A percentile compares a stretch with the other conserved stretches of the same genome.
phyloP scores from a whole-genome alignment of 2,329 filamentous ascomycete species.

The Coleophoma eucalyptorum region DNA sequence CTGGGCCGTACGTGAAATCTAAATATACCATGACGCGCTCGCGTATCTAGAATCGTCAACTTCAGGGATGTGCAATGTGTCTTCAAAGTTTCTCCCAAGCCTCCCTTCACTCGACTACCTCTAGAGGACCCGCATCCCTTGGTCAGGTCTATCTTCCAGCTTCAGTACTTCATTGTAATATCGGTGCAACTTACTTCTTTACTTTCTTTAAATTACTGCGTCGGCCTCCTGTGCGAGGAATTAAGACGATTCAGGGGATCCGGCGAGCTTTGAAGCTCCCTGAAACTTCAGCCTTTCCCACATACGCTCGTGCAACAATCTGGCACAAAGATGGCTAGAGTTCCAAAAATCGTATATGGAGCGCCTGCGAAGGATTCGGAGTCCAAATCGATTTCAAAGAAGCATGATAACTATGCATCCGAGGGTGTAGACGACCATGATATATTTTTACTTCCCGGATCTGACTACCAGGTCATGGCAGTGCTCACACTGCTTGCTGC shows the following conservation, averaged over 20 bases:
- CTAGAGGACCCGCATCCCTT: not conserved
- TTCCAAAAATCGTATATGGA: conserved; percentile 12
- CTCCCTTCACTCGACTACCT: not conserved
- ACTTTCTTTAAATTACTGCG: conserved; percentile 19
- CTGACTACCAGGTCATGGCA: conserved; percentile 77
- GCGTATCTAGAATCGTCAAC: too few relatives aligned
- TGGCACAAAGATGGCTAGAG: conserved; percentile 20
- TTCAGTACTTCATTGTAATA: conserved; percentile 16
- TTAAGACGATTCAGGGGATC: conserved; percentile 8
- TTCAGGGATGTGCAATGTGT: not conserved
- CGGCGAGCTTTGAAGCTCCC: conserved; percentile 15
- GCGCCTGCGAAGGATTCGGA: conserved; percentile 6
- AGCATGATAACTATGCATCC: conserved; percentile 60
- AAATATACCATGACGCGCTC: too few relatives aligned
- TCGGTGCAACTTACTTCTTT: conserved; percentile 17
- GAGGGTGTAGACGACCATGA: conserved; percentile 85
- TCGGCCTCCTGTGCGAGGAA: conserved; percentile 8
- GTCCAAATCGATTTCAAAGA: conserved; percentile 12
- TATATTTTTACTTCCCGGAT: conserved; percentile 78
- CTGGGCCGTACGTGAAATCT: too few relatives aligned
- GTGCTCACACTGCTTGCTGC: conserved; percentile 72
- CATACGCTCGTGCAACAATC: conserved; percentile 1
- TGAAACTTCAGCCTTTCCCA: conserved; percentile 12
- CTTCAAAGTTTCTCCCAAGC: conserved; percentile 7
- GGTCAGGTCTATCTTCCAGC: not conserved